Base-by-base conservation (phyloP, 108 stramenopile species). In the Seminavis robusta region DNA sequence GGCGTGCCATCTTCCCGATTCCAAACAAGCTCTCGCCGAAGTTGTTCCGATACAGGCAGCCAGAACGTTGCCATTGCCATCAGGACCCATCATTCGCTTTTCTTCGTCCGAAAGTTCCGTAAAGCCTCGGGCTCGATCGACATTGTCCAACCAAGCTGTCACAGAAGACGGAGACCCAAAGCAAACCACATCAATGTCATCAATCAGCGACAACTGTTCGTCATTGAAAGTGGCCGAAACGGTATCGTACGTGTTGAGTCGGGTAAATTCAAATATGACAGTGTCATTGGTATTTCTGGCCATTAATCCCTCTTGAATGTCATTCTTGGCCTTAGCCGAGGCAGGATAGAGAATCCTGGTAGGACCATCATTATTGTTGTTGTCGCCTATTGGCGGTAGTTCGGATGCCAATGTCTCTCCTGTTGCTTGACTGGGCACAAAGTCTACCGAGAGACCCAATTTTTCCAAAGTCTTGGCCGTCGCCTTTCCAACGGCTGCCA, bases 31-130 rank as follows among this genome's bases (percentile, higher is more conserved):
- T 7, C 20, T 51, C 16, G 81, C 81, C 57, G 78, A 83, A 8
- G 88, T 90, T 50, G 70, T 69, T 25, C 88, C 88, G 41, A 90
- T 90, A 38, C 88, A 90, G n/a, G 77, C 81, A 27, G 88, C 88
- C n/a, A 83, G 33, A 36, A 78, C 56, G 21, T 54, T 45, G 53
- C 59, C 23, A 63, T 52, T 65, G 28, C 59, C 54, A n/a, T 68
- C 37, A n/a, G n/a, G n/a, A n/a, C n/a, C n/a, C n/a, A n/a, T n/a
- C n/a, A n/a, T n/a, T n/a, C n/a, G n/a, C n/a, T n/a, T n/a, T n/a
- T n/a, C n/a, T n/a, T n/a, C n/a, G n/a, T n/a, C n/a, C n/a, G n/a
- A n/a, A n/a, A n/a, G n/a, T n/a, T n/a, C n/a, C n/a, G n/a, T n/a
- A n/a, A n/a, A n/a, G n/a, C n/a, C n/a, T n/a, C n/a, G n/a, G n/a